Base-by-base conservation (phyloP, 768 basidiomycete species). In the Tulasnella sp. region DNA sequence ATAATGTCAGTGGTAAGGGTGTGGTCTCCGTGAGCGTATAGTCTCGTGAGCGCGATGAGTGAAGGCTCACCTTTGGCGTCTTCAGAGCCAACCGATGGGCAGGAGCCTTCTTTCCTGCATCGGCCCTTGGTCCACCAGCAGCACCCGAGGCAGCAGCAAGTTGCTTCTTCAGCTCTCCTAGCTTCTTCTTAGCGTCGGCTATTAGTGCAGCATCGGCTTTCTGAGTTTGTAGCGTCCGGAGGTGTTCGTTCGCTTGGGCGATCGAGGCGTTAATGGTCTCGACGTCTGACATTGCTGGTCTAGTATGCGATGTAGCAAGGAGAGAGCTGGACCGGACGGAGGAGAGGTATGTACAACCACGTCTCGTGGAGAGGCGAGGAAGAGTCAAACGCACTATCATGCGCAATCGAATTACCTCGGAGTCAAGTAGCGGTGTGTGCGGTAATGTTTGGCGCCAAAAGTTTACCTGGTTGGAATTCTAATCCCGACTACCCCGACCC, bases 41-140 rank as follows among this genome's bases (percentile, higher is more conserved):
- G 16, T 7, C 16, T 26, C 61, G 29, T 16, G 61, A 26, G 37
- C 4, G 5, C 2, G 44, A 20, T n/a, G 51, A 46, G 40, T 18
- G 23, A 23, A n/a, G 29, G 81, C 90, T 77, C 75, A 93, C 95
- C 90, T 99, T 98, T 57, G 96, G 93, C 0, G 96, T 97, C 86
- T 99, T 99, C 81, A 99, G 88, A 77, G 93, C 82, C 80, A 98
- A 82, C 70, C 89, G 86, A 35, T 67, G 61, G 73, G 89, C 92
- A 42, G 78, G 79, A 40, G 78, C 79, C 86, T 92, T 92, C 86
- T 90, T 90, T 72, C 83, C 87, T 20, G 84, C 87, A 11, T 85
- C 87, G 70, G 83, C 85, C 74, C 70, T 73, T 74, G 71, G 75
- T 81, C 86, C 86, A 73, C 86, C 84, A 55, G 85, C 84, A 55